phyloP scores from a whole-genome alignment of 169 alveolate genomes.

The Plasmodium sp. region DNA sequence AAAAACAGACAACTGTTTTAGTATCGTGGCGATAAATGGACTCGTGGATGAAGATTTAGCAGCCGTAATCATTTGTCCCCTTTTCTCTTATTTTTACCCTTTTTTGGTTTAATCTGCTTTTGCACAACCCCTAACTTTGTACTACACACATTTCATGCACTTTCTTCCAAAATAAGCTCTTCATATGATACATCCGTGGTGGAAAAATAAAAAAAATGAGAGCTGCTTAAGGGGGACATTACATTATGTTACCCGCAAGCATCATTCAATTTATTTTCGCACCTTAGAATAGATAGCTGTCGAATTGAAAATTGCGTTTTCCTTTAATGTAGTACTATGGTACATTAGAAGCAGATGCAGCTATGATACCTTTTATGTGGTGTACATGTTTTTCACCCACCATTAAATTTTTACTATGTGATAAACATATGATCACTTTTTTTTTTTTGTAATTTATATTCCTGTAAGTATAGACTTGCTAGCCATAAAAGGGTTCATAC shows the following conservation, averaged over 20 bases:
- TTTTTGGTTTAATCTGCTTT: not conserved
- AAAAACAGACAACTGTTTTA: too few relatives aligned
- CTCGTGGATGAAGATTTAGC: too few relatives aligned
- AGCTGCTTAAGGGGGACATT: not conserved
- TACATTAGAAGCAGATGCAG: not conserved
- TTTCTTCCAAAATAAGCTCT: not conserved
- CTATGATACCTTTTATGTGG: not conserved
- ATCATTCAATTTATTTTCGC: not conserved
- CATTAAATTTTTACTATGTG: not conserved
- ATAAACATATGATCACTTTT: not conserved
- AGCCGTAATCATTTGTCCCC: not conserved
- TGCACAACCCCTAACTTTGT: not conserved
- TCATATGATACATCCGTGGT: not conserved
- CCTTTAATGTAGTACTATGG: not conserved
- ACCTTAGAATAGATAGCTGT: not conserved
- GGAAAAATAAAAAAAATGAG: not conserved
- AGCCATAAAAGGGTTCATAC: not conserved
- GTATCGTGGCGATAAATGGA: too few relatives aligned
- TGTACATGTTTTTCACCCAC: not conserved
- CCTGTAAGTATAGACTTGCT: not conserved
- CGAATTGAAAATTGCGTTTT: not conserved
- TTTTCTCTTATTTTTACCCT: not conserved
- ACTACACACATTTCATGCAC: not conserved
- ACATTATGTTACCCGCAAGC: not conserved
- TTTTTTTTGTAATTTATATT: not conserved